Evolutionary conservation across 352 stramenopile genomes (phyloP).

Genomic region (Globisporangium orthogonon): DNA sequence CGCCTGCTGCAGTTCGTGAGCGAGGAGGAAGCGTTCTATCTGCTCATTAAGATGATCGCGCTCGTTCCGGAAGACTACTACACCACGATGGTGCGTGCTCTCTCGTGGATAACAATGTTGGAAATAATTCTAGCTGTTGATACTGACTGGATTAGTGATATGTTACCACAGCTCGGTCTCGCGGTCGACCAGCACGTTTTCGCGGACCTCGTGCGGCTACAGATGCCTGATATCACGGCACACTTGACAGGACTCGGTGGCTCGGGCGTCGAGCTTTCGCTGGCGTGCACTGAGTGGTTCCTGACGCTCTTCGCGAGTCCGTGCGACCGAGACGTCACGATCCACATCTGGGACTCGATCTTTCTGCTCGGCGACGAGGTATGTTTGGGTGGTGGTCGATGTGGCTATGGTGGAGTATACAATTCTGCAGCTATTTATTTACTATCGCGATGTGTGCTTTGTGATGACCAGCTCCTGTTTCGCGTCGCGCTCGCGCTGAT

Average conservation of each 20-base stretch:
- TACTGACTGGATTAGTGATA: neutral
- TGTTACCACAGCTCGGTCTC: conserved; percentile 43
- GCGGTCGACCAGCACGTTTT: conserved; percentile 88
- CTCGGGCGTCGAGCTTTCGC: conserved; percentile 80
- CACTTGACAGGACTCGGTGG: conserved; percentile 60
- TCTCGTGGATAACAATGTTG: neutral
- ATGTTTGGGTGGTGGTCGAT: conserved; percentile 14
- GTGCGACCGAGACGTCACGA: conserved; percentile 60
- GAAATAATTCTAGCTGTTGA: neutral
- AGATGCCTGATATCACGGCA: conserved; percentile 62
- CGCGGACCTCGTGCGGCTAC: conserved; percentile 72
- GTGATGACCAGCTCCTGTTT: conserved; percentile 56
- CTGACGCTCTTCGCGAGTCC: conserved; percentile 83
- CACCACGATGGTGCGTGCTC: conserved; percentile 69
- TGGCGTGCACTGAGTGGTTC: conserved; percentile 87
- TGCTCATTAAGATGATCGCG: conserved; percentile 72
- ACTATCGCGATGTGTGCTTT: neutral
- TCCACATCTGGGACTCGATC: conserved; percentile 79
- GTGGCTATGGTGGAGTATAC: neutral
- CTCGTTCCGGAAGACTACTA: conserved; percentile 86
- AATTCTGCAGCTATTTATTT: neutral
- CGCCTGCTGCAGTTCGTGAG: conserved; percentile 56
- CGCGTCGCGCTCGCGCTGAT: conserved; percentile 66
- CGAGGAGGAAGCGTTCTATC: conserved; percentile 79
- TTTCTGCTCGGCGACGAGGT: conserved; percentile 83